Conservation (phyloP, 1,284 basidiomycete genomes). For the Tranzscheliella williamsii region DNA sequence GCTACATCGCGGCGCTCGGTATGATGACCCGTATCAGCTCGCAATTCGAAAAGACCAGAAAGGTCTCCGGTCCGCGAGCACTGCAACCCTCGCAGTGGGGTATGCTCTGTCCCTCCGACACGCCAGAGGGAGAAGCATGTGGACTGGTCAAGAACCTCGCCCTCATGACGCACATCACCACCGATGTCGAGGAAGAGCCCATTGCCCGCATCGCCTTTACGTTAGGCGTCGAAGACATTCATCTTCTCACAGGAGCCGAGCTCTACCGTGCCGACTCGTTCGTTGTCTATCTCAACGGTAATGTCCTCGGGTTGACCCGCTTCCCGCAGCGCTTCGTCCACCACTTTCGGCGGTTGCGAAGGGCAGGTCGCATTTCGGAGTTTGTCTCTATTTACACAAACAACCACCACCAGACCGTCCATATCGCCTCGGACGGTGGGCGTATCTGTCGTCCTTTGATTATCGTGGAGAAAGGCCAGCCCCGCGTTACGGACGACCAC, state of each 20-base stretch:
- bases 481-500: constrained; percentile 80
- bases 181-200: constrained; percentile 95
- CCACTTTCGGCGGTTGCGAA: constrained; percentile 87
- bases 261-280: constrained; percentile 89
- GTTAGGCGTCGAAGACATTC: constrained; percentile 96
- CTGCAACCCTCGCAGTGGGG: constrained; percentile 99
- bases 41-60: constrained; percentile 99
- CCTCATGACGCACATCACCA: constrained; percentile 99
- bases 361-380: constrained; percentile 88
- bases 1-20: constrained; percentile 95
- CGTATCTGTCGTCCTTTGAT: constrained; percentile 98
- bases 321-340: constrained; percentile 82
- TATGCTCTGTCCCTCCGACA: constrained; percentile 96
- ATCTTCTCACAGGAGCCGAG: constrained; percentile 88
- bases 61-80: constrained; percentile 96
- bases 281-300: constrained; percentile 96
- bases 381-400: constrained; percentile 98
- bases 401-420: constrained; percentile 89
- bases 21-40: constrained; percentile 99
- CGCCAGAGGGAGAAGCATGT: constrained; percentile 98
- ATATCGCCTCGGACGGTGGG: constrained; percentile 96
- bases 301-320: constrained; percentile 89
- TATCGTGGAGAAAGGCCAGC: constrained; percentile 83
- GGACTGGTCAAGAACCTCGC: constrained; percentile 98
- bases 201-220: constrained; percentile 87